Evolutionary conservation across 2,329 filamentous ascomycete species (phyloP).

Genomic region (Fusarium caatingaense): DNA sequence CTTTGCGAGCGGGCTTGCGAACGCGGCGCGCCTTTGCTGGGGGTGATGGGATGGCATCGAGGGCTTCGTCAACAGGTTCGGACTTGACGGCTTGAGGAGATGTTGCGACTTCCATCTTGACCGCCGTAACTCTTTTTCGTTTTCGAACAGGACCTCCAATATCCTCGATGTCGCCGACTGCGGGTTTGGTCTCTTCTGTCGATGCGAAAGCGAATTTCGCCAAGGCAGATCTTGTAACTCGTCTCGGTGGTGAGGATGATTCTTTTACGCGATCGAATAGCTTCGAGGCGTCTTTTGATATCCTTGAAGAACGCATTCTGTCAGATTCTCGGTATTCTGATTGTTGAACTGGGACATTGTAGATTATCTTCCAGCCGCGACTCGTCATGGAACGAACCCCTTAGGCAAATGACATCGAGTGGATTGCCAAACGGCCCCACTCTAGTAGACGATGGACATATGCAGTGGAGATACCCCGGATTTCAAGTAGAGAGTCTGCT

Average conservation of each 20-base stretch:
- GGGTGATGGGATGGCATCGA: constrained; percentile 42
- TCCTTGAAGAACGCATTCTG: constrained; percentile 66
- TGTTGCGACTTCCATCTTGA: constrained; percentile 25
- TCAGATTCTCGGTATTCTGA: background rate
- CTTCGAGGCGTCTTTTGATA: constrained; percentile 69
- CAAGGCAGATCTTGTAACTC: constrained; percentile 62
- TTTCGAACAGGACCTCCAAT: constrained; percentile 50
- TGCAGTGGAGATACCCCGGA: constrained; percentile 29
- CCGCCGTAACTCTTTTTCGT: constrained; percentile 44
- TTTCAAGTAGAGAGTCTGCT: constrained; percentile 18
- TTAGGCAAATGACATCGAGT: constrained; percentile 19
- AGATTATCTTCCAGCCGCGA: constrained; percentile 15
- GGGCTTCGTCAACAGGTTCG: constrained; percentile 50
- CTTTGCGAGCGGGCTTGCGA: constrained; percentile 61
- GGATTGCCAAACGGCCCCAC: constrained; percentile 25
- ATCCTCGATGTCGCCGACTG: constrained; percentile 68
- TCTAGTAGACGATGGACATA: constrained; percentile 6
- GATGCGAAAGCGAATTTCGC: constrained; percentile 59
- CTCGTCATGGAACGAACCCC: constrained; percentile 15
- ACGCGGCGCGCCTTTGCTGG: constrained; percentile 47
- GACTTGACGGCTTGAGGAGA: constrained; percentile 52
- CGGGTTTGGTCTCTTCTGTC: constrained; percentile 38
- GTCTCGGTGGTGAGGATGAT: constrained; percentile 52
- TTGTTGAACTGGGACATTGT: background rate
- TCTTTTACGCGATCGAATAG: constrained; percentile 57